Evolutionary conservation across 768 basidiomycete species (phyloP).

Genomic region (Chiua virens): DNA sequence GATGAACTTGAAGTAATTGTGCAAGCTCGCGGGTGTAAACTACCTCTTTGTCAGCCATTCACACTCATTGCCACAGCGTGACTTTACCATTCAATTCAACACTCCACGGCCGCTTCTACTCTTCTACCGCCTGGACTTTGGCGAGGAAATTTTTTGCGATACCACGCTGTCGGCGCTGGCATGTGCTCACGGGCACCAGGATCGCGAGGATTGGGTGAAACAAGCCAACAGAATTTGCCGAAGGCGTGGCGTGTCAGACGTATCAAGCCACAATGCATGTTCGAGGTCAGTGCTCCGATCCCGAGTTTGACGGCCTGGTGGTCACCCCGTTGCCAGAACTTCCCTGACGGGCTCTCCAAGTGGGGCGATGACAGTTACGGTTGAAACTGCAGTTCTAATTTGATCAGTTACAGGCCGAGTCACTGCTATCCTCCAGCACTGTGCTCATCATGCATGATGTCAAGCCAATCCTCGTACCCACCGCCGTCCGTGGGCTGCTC

Average conservation of each 20-base stretch:
- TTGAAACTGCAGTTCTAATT: background rate
- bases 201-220: constrained; percentile 3
- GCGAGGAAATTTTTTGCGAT: background rate
- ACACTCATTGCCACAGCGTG: background rate
- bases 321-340: background rate
- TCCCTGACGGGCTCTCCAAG: too few species aligned
- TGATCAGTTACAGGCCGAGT: too few species aligned
- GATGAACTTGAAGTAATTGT: background rate
- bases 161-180: background rate
- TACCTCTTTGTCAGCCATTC: constrained; percentile 1
- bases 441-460: too few species aligned
- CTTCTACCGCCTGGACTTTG: background rate
- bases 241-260: too few species aligned
- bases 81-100: too few species aligned
- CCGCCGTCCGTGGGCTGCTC: background rate
- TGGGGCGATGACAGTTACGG: background rate
- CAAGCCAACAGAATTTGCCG: too few species aligned
- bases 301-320: background rate
- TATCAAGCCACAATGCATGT: background rate
- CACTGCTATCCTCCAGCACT: too few species aligned
- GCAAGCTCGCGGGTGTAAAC: background rate
- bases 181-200: background rate
- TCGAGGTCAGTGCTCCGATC: background rate
- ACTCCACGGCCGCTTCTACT: background rate
- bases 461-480: background rate